These are phyloP conservation scores for Fusarium agapanthi DNA, from an alignment of 2,329 filamentous ascomycete species.

Conservation along the genomic window DNA sequence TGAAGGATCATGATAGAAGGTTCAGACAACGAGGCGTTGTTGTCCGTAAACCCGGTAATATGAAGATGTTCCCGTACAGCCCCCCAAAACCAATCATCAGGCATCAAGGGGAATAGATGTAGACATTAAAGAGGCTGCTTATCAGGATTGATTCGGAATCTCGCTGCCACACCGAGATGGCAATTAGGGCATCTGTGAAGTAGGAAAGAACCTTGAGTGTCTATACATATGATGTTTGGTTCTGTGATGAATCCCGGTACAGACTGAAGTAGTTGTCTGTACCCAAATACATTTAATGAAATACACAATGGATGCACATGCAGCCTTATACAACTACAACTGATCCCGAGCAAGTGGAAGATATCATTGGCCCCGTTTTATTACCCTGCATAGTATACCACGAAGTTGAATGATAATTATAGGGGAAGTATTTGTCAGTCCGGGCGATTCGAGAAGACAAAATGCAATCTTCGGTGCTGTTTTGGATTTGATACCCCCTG, in stretches of 20 bases:
- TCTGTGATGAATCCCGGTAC: too few species aligned
- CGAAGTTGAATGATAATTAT: too few species aligned
- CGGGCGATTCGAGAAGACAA: background rate
- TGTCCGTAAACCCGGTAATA: too few species aligned
- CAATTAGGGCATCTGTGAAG: fast-evolving
- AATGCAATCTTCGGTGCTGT: background rate
- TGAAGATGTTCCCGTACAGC: fast-evolving
- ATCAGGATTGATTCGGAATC: background rate
- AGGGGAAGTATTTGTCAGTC: too few species aligned
- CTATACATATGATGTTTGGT: too few species aligned
- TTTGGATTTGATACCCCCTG: background rate
- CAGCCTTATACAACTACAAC: background rate
- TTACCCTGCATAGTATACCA: background rate
- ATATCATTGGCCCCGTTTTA: fast-evolving
- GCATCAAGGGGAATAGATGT: background rate
- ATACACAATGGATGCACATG: background rate
- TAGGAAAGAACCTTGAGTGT: too few species aligned
- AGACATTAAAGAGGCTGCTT: background rate
- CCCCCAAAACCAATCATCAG: background rate
- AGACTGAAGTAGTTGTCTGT: background rate
- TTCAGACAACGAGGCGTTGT: background rate
- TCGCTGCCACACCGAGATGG: background rate
- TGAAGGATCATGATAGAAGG: background rate
- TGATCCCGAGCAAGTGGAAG: background rate
- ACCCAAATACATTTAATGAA: background rate